Conservation (phyloP, 2,329 filamentous ascomycete genomes). For the Colletotrichum lentis region DNA sequence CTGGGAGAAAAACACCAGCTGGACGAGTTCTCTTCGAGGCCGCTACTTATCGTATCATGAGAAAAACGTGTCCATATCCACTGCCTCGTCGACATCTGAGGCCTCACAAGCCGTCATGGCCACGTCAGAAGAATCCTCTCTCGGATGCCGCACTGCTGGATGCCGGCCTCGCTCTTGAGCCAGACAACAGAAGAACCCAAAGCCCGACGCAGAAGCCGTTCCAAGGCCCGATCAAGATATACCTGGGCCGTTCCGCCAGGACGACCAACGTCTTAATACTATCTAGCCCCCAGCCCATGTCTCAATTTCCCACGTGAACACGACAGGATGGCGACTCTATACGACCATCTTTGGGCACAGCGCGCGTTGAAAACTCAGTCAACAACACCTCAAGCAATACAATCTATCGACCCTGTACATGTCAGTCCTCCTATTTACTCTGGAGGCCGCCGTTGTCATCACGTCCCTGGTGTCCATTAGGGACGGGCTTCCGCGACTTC, state of each 20-base stretch:
- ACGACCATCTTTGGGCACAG: conserved; percentile 13
- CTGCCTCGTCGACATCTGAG: background rate
- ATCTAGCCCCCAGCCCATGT: background rate
- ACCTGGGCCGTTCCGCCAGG: background rate
- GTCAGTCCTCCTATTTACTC: conserved; percentile 53
- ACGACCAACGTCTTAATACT: background rate
- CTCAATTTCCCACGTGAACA: background rate
- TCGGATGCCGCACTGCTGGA: background rate
- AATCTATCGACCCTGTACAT: background rate
- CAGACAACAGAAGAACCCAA: background rate
- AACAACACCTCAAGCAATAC: background rate
- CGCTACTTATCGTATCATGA: background rate
- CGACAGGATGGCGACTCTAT: conserved; percentile 20
- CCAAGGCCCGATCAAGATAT: conserved; percentile 10
- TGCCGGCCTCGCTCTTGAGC: background rate
- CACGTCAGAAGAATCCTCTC: background rate
- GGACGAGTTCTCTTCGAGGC: background rate
- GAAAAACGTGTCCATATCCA: background rate
- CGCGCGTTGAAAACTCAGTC: background rate
- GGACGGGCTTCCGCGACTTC: conserved; percentile 49
- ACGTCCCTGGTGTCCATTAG: conserved; percentile 58
- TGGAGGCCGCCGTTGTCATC: conserved; percentile 60
- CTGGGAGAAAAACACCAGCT: background rate
- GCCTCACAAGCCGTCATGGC: background rate
- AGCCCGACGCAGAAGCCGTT: conserved; percentile 18